Evolutionary conservation across 208 protist species (phyloP).

Genomic region (Histomonas meleagridis): DNA sequence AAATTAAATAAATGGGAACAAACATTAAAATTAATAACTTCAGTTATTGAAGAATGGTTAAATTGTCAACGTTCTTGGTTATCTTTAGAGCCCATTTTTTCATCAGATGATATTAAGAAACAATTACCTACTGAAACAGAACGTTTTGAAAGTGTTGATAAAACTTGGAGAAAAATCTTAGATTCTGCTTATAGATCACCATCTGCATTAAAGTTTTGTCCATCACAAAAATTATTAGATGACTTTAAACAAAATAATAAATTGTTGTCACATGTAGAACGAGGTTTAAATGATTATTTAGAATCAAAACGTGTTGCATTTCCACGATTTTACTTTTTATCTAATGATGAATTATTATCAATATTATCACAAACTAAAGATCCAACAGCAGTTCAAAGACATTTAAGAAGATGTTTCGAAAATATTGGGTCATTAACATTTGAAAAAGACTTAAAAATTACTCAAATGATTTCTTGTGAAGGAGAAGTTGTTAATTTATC

Average conservation of each 20-base stretch:
- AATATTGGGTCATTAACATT: constrained; percentile 61
- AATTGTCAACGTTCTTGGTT: constrained; percentile 78
- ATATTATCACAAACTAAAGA: constrained; percentile 88
- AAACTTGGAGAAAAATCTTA: constrained; percentile 52
- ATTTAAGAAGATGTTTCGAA: constrained; percentile 90
- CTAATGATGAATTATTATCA: constrained; percentile 86
- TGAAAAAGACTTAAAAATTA: constrained; percentile 66
- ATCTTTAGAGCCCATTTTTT: constrained; percentile 92
- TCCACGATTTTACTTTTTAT: constrained; percentile 77
- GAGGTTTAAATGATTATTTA: constrained; percentile 67
- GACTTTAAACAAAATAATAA: constrained; percentile 65
- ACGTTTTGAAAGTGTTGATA: constrained; percentile 53
- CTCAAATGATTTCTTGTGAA: constrained; percentile 54
- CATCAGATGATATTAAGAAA: constrained; percentile 81
- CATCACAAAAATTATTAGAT: constrained; percentile 72
- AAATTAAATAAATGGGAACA: constrained; percentile 55
- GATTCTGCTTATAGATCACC: constrained; percentile 41
- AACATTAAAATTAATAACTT: constrained; percentile 48
- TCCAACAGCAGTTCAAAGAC: constrained; percentile 79
- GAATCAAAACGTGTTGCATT: constrained; percentile 66
- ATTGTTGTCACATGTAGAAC: constrained; percentile 68
- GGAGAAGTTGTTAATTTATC: constrained; percentile 47
- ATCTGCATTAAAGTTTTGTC: constrained; percentile 69
- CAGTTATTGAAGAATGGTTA: constrained; percentile 58
- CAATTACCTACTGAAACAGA: constrained; percentile 81